Evolutionary conservation across 2,329 filamentous ascomycete genomes (phyloP).

Genomic region (Lasiodiplodia gonubiensis): DNA sequence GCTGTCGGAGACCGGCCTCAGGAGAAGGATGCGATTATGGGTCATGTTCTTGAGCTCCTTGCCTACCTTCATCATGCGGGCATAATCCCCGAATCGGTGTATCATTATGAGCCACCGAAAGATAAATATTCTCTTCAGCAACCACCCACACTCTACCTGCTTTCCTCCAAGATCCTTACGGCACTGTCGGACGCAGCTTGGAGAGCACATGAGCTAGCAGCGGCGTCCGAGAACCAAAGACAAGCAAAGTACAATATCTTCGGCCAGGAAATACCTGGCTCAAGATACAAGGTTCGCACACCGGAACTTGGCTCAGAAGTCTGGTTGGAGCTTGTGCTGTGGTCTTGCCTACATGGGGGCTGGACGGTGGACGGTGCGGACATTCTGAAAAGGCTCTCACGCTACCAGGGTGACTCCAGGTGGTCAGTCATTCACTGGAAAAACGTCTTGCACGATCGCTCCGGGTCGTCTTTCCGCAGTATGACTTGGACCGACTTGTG

Average conservation of each 20-base stretch:
- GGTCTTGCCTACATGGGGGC: slow-evolving; percentile 57
- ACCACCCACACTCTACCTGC: slow-evolving; percentile 54
- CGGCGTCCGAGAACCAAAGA: slow-evolving; percentile 37
- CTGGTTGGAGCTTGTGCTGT: slow-evolving; percentile 59
- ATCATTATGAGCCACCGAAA: slow-evolving; percentile 45
- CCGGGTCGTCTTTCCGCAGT: slow-evolving; percentile 1
- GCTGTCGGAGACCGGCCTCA: slow-evolving; percentile 37
- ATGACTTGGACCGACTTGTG: slow-evolving; percentile 21
- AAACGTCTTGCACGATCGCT: slow-evolving; percentile 33
- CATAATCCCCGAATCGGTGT: slow-evolving; percentile 54
- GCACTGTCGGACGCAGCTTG: slow-evolving; percentile 58
- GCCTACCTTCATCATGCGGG: slow-evolving; percentile 55
- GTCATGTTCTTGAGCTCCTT: slow-evolving; percentile 55
- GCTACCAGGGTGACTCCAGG: slow-evolving; percentile 36
- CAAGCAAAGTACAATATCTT: slow-evolving; percentile 47
- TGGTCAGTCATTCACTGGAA: slow-evolving; percentile 49
- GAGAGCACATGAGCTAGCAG: slow-evolving; percentile 51
- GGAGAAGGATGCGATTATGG: slow-evolving; percentile 43
- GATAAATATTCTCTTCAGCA: slow-evolving; percentile 50
- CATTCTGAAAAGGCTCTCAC: slow-evolving; percentile 44
- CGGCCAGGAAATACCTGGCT: slow-evolving; percentile 52
- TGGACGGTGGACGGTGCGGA: slow-evolving; percentile 52
- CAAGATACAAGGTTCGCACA: slow-evolving; percentile 49
- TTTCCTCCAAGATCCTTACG: slow-evolving; percentile 56
- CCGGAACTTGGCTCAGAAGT: slow-evolving; percentile 52